phyloP scores from a whole-genome alignment of 2,329 filamentous ascomycete genomes.

The Exophiala bonariae region DNA sequence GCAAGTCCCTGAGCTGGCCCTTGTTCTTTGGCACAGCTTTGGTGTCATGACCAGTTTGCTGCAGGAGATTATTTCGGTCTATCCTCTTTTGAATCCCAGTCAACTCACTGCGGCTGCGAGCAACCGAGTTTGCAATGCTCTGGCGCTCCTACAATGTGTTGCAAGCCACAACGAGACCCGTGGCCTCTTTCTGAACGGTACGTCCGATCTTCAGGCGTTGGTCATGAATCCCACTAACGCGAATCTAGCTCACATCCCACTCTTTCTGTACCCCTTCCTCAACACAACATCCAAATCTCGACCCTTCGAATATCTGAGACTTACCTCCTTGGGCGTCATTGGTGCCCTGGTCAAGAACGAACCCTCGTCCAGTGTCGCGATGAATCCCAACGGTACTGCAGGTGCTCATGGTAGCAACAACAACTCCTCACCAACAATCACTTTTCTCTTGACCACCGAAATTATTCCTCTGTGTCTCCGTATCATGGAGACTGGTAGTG shows the following conservation, averaged over 20 bases:
- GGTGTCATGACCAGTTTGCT: constrained; percentile 99
- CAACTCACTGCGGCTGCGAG: constrained; percentile 96
- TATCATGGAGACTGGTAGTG: constrained; percentile 98
- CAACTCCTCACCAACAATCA: constrained; percentile 88
- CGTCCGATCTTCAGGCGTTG: constrained; percentile 7
- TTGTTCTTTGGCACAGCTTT: constrained; percentile 98
- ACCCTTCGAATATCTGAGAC: constrained; percentile 93
- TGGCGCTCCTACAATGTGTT: constrained; percentile 93
- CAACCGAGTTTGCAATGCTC: constrained; percentile 94
- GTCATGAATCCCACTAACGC: constrained; percentile 7
- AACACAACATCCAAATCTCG: constrained; percentile 98
- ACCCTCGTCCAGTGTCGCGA: constrained; percentile 29
- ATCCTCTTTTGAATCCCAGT: constrained; percentile 92
- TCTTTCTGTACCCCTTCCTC: constrained; percentile 96
- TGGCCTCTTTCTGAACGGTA: constrained; percentile 90
- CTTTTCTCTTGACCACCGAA: constrained; percentile 96
- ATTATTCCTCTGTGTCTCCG: constrained; percentile 96
- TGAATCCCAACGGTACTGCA: constrained; percentile 24
- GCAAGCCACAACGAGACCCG: constrained; percentile 96
- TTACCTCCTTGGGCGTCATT: constrained; percentile 94
- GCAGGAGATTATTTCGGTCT: constrained; percentile 98
- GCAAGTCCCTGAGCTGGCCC: constrained; percentile 91
- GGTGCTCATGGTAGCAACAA: constrained; percentile 16
- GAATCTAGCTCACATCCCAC: constrained; percentile 80
- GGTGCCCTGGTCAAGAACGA: constrained; percentile 98